Conservation (phyloP, 1,284 basidiomycete species). For the Heterobasidion occidentale region DNA sequence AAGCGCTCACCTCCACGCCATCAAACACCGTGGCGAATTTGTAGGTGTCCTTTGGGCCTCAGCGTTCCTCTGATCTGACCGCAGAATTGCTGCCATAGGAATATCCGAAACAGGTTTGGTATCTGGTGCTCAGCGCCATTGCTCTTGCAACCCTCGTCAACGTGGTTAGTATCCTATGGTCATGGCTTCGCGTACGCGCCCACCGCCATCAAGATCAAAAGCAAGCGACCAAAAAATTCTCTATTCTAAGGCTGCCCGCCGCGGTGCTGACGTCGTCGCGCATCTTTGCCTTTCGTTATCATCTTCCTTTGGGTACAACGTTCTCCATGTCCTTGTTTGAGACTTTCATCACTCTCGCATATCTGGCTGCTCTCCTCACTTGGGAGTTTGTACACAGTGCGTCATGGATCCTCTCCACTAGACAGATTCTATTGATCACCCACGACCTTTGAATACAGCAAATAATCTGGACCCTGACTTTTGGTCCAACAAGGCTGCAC, state of each 20-base stretch:
- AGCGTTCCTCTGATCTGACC: background rate
- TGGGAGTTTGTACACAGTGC: slow-evolving; percentile 22
- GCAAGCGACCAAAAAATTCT: background rate
- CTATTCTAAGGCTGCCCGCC: slow-evolving; percentile 13
- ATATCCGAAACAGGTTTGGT: slow-evolving; percentile 19
- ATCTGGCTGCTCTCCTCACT: slow-evolving; percentile 17
- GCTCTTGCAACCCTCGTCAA: slow-evolving; percentile 15
- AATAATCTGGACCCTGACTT: slow-evolving; percentile 12
- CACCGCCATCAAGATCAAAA: background rate
- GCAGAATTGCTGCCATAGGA: slow-evolving; percentile 10
- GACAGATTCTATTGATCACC: background rate
- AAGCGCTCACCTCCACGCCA: slow-evolving; percentile 3
- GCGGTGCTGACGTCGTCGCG: slow-evolving; percentile 18
- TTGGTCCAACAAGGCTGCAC: slow-evolving; percentile 23
- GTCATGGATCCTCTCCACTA: slow-evolving; percentile 2
- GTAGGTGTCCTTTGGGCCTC: slow-evolving; percentile 1
- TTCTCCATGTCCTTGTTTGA: slow-evolving; percentile 18
- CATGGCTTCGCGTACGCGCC: slow-evolving; percentile 7
- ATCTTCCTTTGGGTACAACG: slow-evolving; percentile 13
- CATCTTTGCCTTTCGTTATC: slow-evolving; percentile 20
- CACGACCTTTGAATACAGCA: slow-evolving; percentile 5
- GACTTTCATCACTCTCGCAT: slow-evolving; percentile 14
- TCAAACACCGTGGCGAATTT: slow-evolving; percentile 6
- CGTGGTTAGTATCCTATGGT: slow-evolving; percentile 15
- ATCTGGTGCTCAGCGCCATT: slow-evolving; percentile 13